Conservation (phyloP, 352 stramenopile genomes). For the Phytophthora nicotianae region DNA sequence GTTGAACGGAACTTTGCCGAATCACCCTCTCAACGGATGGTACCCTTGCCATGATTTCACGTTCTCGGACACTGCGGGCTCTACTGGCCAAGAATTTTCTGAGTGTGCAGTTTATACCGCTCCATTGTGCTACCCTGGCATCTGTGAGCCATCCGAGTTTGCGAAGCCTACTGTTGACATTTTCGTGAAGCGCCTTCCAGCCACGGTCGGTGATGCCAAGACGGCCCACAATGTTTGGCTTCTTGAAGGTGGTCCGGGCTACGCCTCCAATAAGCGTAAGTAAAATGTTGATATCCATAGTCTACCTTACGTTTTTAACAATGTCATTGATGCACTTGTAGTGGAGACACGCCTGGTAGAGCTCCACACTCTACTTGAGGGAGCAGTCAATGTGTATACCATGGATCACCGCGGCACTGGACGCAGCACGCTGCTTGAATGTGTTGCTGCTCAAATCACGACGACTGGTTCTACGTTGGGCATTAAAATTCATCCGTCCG, state of each 20-base stretch:
- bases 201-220: slow-evolving; percentile 14
- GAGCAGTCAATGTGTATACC: slow-evolving; percentile 56
- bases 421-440: slow-evolving; percentile 44
- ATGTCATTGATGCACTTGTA: slow-evolving; percentile 10
- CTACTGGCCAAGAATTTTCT: slow-evolving; percentile 9
- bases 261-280: slow-evolving; percentile 42
- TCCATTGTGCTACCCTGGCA: slow-evolving; percentile 40
- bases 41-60: slow-evolving; percentile 37
- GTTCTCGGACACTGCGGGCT: slow-evolving; percentile 24
- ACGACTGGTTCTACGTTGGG: slow-evolving; percentile 40
- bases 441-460: slow-evolving; percentile 38
- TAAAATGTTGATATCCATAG: background rate
- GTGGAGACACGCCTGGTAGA: slow-evolving; percentile 47
- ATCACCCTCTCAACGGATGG: slow-evolving; percentile 32
- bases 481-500: slow-evolving; percentile 18
- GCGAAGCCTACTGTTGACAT: slow-evolving; percentile 30
- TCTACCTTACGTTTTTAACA: background rate
- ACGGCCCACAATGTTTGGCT: slow-evolving; percentile 42
- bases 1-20: no score
- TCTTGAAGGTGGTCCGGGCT: slow-evolving; percentile 44
- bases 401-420: slow-evolving; percentile 55
- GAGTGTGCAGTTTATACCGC: no score
- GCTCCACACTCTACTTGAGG: slow-evolving; percentile 28
- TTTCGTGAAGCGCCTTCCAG: slow-evolving; percentile 43
- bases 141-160: slow-evolving; percentile 18